Evolutionary conservation across 441 rosid species (phyloP).

Genomic region (Jatropha podagrica): DNA sequence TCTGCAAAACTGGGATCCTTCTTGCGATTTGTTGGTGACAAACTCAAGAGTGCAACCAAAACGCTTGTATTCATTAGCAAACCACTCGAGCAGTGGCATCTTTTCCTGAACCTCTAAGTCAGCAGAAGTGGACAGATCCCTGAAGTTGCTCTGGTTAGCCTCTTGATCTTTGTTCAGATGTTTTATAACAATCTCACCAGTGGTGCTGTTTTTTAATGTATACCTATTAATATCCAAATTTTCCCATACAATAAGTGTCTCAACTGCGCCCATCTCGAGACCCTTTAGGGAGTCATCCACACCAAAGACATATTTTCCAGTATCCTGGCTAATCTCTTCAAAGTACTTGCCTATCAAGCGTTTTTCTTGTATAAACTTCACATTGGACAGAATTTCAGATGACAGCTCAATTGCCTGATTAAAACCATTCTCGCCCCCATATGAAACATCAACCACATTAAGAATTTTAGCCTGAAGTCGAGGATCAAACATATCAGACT

Average conservation of each 20-base stretch:
- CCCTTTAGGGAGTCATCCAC: slow-evolving; percentile 83
- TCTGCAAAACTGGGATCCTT: slow-evolving; percentile 85
- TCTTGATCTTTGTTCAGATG: slow-evolving; percentile 77
- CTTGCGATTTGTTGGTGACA: slow-evolving; percentile 84
- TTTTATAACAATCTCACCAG: slow-evolving; percentile 59
- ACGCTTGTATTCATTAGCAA: slow-evolving; percentile 72
- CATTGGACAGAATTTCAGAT: slow-evolving; percentile 70
- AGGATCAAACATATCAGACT: slow-evolving; percentile 88
- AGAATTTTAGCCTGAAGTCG: slow-evolving; percentile 85
- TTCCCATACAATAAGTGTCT: slow-evolving; percentile 87
- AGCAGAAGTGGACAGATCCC: slow-evolving; percentile 43
- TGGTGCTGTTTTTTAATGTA: slow-evolving; percentile 47
- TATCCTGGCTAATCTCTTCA: slow-evolving; percentile 92
- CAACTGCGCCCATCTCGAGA: slow-evolving; percentile 87
- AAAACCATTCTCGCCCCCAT: slow-evolving; percentile 90
- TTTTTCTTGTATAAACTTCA: slow-evolving; percentile 91
- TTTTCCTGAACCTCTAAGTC: slow-evolving; percentile 73
- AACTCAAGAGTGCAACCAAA: slow-evolving; percentile 83
- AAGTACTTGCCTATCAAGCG: slow-evolving; percentile 90
- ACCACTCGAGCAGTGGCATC: slow-evolving; percentile 78
- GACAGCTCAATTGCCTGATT: slow-evolving; percentile 92
- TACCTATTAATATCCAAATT: slow-evolving; percentile 67
- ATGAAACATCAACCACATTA: slow-evolving; percentile 87
- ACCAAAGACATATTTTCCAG: slow-evolving; percentile 81
- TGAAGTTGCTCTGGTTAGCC: slow-evolving; percentile 51